Evolutionary conservation across 2,329 filamentous ascomycete species (phyloP).

Genomic region (Colletotrichum liaoningense): DNA sequence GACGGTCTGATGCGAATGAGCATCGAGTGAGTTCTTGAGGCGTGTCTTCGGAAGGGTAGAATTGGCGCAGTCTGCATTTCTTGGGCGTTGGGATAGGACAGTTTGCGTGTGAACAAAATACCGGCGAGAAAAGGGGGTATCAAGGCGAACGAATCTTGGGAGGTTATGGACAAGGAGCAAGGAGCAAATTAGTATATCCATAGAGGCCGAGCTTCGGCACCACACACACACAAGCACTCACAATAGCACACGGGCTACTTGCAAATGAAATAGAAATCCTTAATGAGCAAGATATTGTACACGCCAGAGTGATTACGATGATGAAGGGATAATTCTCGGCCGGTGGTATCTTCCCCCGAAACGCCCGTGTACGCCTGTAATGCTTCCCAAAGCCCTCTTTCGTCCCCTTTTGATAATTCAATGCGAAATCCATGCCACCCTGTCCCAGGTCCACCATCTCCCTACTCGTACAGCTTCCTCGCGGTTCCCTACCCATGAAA

Average conservation of each 20-base stretch:
- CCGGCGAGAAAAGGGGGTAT: background rate
- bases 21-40: slow-evolving; percentile 73
- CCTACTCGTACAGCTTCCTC: background rate
- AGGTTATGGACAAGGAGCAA: background rate
- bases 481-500: background rate
- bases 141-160: slow-evolving; percentile 1
- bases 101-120: background rate
- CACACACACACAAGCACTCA: background rate
- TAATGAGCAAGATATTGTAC: background rate
- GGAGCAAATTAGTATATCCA: slow-evolving; percentile 15
- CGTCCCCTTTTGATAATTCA: background rate
- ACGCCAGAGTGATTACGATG: slow-evolving; percentile 4
- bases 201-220: slow-evolving; percentile 20
- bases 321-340: slow-evolving; percentile 9
- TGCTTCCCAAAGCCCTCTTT: background rate
- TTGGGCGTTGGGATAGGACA: background rate
- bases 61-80: slow-evolving; percentile 2
- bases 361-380: slow-evolving; percentile 26
- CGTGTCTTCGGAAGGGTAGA: background rate
- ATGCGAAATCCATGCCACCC: background rate
- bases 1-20: slow-evolving; percentile 97
- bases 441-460: too few species aligned
- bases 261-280: background rate
- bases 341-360: slow-evolving; percentile 36
- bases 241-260: background rate